A percentile compares a stretch with the other conserved stretches of the same genome.
Conservation (phyloP, 495 filamentous ascomycete species). For the Hypomontagnella monticulosa region DNA sequence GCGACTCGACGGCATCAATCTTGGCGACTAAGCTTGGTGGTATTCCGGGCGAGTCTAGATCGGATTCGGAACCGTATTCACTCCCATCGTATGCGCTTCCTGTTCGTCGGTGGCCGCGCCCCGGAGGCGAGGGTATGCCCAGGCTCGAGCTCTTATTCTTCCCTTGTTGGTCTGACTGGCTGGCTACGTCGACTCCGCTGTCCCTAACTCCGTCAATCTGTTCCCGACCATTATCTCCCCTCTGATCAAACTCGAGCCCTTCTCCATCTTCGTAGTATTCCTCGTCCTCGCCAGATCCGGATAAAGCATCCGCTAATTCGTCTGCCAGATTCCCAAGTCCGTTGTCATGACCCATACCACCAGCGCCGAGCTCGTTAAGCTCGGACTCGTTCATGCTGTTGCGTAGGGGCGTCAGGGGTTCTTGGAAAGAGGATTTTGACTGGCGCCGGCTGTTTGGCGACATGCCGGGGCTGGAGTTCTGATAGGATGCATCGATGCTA, state of each 20-base stretch:
- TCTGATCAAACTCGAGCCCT: conserved; percentile 26
- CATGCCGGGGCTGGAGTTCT: conserved; percentile 54
- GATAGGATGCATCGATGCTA: conserved; percentile 61
- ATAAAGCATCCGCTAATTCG: conserved; percentile 72
- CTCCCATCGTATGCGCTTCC: conserved; percentile 68
- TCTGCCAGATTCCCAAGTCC: conserved; percentile 87
- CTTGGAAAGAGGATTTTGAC: conserved; percentile 70
- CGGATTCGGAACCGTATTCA: conserved; percentile 75
- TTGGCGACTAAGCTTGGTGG: conserved; percentile 75
- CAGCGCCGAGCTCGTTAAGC: conserved; percentile 57
- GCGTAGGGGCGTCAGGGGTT: conserved; percentile 67
- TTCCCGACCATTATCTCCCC: conserved; percentile 39
- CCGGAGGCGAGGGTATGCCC: conserved; percentile 51
- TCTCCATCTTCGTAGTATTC: conserved; percentile 68
- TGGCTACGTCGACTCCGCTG: conserved; percentile 58
- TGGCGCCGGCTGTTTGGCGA: conserved; percentile 56
- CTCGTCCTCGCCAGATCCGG: conserved; percentile 62
- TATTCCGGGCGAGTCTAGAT: conserved; percentile 74
- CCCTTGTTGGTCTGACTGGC: conserved; percentile 40
- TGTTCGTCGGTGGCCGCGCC: conserved; percentile 55
- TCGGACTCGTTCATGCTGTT: conserved; percentile 61
- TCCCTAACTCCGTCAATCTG: conserved; percentile 46
- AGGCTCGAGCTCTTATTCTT: conserved; percentile 48
- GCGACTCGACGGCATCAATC: conserved; percentile 79
- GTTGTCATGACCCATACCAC: conserved; percentile 55